Evolutionary conservation across 2,329 filamentous ascomycete species (phyloP), one percentile per base, ranked within the genome.

Genomic region (Massarina eburnea): DNA sequence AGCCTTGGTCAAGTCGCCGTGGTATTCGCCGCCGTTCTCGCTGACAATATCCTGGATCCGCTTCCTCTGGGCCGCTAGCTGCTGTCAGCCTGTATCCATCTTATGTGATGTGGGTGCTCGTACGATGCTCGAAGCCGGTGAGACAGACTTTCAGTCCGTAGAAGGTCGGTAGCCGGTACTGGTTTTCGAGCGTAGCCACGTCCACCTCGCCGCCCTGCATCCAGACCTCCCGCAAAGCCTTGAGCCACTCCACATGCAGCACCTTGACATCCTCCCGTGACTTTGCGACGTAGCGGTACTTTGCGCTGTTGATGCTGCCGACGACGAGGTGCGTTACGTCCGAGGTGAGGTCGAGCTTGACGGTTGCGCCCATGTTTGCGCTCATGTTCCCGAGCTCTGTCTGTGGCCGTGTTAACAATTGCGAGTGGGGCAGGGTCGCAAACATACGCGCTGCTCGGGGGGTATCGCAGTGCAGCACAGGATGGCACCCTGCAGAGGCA

Each of bases 301-400:
- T 99, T 39, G 88, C 83, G 1, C 92, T 97, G 66, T 92, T 83
- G 61, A 90, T 88, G 61, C 88, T 85, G 67, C 91, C 94, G 51
- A 96, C 89, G 52, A 99, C 81, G 37, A 99, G 83, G 74, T 99
- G 94, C 4, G 94, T 97, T 38, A 95, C 90, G 68, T 96, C 90
- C 45, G 88, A 89, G n/a, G 91, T 97, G 35, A 99, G 82, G 69
- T 99, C 91, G 70, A 91, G 87, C 61, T 88, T 91, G 77, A 95
- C 88, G 49, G 81, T 72, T 40, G 91, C 94, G 54, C 94, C 94
- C 77, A 99, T 90, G 65, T 96, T 83, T 52, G 77, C 72, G 15
- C 88, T 88, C 49, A 84, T 82, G 39, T 77, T 71, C 14, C 81
- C 82, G 39, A 90, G 77, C 43, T 82, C 76, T 34, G 72, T 67